These are phyloP conservation scores for Solanum arcanum DNA, from an alignment of 257 asterid species.

Conservation along the genomic window DNA sequence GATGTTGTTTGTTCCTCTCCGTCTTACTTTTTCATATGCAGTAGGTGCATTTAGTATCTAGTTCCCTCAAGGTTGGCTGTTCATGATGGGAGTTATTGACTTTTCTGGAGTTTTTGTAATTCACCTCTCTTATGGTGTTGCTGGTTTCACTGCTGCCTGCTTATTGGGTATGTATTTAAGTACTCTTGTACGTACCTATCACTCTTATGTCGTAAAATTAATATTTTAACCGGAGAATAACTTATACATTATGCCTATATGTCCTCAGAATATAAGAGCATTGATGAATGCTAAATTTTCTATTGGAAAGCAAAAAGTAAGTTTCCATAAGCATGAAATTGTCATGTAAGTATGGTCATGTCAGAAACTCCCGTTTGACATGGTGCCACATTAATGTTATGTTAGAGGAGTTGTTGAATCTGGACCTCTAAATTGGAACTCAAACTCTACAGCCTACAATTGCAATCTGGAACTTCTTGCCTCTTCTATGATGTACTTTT, in stretches of 20 bases:
- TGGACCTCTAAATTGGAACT: too few relatives aligned
- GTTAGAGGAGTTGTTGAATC: background rate
- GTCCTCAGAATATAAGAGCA: background rate
- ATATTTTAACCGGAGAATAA: background rate
- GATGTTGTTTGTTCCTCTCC: slow-evolving; percentile 75
- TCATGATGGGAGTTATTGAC: slow-evolving; percentile 48
- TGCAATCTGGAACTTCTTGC: too few relatives aligned
- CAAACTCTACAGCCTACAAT: too few relatives aligned
- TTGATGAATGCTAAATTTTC: background rate
- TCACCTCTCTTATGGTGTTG: slow-evolving; percentile 69
- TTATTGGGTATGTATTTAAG: slow-evolving; percentile 39
- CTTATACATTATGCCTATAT: background rate
- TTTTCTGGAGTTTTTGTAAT: slow-evolving; percentile 69
- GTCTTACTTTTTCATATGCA: slow-evolving; percentile 71
- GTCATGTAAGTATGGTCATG: background rate
- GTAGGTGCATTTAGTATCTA: slow-evolving; percentile 57
- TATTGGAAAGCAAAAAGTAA: background rate
- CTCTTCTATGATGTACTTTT: too few relatives aligned
- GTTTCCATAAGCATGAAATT: background rate
- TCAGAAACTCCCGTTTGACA: background rate
- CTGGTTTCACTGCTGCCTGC: slow-evolving; percentile 69
- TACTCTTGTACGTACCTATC: background rate
- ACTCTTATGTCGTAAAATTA: background rate
- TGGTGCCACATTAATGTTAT: background rate
- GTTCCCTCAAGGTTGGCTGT: slow-evolving; percentile 64